Evolutionary conservation across 306 rosid genomes (phyloP).

Genomic region (Glycyrrhiza uralensis): DNA sequence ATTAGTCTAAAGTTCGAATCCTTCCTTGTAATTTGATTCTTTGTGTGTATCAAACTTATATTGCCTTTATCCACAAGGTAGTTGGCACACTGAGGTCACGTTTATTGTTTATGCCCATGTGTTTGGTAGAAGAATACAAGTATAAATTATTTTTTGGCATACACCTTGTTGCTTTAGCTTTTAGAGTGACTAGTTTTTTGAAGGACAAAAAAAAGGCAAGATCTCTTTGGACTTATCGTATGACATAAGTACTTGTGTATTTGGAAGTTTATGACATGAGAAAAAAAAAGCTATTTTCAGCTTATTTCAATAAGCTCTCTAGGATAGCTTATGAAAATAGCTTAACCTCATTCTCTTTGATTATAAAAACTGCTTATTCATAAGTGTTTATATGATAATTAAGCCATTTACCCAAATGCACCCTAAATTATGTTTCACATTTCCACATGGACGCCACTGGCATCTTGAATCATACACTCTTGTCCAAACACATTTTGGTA

Average conservation of each 20-base stretch:
- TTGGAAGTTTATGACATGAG: too few species aligned
- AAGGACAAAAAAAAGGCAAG: too few species aligned
- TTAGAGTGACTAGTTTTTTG: not conserved
- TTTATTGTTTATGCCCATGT: not conserved
- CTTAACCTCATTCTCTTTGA: too few species aligned
- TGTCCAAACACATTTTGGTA: not conserved
- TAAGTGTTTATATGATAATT: too few species aligned
- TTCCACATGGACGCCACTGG: not conserved
- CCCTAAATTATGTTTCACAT: too few species aligned
- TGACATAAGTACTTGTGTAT: too few species aligned
- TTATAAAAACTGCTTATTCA: too few species aligned
- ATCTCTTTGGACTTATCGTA: too few species aligned
- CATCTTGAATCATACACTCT: not conserved
- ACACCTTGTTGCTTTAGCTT: not conserved
- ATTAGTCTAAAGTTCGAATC: not conserved
- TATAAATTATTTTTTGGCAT: not conserved
- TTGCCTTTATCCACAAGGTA: not conserved
- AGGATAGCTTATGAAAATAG: too few species aligned
- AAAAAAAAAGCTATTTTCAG: too few species aligned
- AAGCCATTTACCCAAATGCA: too few species aligned
- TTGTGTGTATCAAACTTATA: not conserved
- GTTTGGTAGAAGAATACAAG: not conserved
- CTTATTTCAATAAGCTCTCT: too few species aligned
- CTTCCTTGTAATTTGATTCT: not conserved
- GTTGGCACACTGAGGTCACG: not conserved